phyloP scores from a whole-genome alignment of 2,329 filamentous ascomycete genomes.

The Saccharata proteae region DNA sequence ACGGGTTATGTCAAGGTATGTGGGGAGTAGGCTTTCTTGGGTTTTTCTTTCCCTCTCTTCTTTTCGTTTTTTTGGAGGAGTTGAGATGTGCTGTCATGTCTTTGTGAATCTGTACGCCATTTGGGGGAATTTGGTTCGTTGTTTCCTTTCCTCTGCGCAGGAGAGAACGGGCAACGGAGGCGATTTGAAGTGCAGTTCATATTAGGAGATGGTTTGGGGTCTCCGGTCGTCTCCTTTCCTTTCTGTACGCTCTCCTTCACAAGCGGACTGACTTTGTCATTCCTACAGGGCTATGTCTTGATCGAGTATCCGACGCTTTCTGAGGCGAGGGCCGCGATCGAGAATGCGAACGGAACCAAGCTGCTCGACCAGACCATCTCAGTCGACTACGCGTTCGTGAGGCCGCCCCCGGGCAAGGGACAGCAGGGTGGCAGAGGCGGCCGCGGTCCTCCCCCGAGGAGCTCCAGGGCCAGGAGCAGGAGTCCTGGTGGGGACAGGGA shows the following conservation, averaged over 20 bases:
- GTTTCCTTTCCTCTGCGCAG: too few relatives aligned
- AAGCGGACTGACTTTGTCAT: neutral
- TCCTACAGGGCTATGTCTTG: conserved; percentile 61
- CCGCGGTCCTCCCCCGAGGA: too few relatives aligned
- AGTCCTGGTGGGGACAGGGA: conserved; percentile 30
- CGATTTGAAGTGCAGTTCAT: too few relatives aligned
- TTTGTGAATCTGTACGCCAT: too few relatives aligned
- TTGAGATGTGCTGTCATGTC: too few relatives aligned
- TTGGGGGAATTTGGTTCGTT: too few relatives aligned
- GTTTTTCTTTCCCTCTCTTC: neutral
- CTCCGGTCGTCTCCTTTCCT: too few relatives aligned
- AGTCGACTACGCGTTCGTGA: conserved; percentile 77
- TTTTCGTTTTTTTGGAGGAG: too few relatives aligned
- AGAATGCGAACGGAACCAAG: conserved; percentile 64
- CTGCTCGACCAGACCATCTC: conserved; percentile 69
- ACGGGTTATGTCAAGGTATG: conserved; percentile 76
- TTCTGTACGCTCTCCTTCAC: too few relatives aligned
- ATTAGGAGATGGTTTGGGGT: too few relatives aligned
- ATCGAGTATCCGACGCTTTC: conserved; percentile 73
- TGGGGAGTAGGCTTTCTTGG: too few relatives aligned
- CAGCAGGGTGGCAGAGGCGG: conserved; percentile 20
- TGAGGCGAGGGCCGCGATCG: conserved; percentile 71
- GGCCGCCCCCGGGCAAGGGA: conserved; percentile 53
- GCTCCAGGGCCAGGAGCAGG: conserved; percentile 28
- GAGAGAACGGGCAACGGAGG: too few relatives aligned